Percentiles rank a stretch among this genome's conserved stretches.
Evolutionary conservation across 352 stramenopile species (phyloP).

Genomic region (Globisporangium carolinianum): DNA sequence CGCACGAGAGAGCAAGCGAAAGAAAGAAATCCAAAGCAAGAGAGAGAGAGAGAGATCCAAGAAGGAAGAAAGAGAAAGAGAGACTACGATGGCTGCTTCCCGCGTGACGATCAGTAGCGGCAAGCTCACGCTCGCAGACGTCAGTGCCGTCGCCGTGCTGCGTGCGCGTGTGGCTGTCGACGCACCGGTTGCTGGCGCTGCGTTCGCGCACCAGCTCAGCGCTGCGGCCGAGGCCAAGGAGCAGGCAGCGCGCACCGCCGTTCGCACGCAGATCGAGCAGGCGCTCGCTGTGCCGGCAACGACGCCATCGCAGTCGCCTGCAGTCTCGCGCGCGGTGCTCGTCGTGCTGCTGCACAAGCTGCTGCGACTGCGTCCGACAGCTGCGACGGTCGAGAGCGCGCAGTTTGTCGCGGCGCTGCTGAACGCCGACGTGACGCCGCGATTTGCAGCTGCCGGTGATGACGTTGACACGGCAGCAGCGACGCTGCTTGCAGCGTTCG

Average conservation of each 20-base stretch:
- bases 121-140: conserved; percentile 52
- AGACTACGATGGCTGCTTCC: conserved; percentile 23
- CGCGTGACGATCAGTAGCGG: conserved; percentile 46
- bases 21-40: neutral
- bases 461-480: conserved; percentile 16
- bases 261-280: conserved; percentile 8
- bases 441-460: conserved; percentile 16
- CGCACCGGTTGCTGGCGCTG: conserved; percentile 1
- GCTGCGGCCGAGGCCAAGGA: conserved; percentile 4
- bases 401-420: conserved; percentile 48
- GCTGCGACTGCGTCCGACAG: conserved; percentile 17
- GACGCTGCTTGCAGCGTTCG: conserved; percentile 19
- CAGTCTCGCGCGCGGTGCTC: conserved; percentile 21
- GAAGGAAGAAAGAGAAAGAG: neutral
- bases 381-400: conserved; percentile 22
- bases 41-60: neutral
- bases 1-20: neutral
- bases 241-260: conserved; percentile 8
- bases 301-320: neutral
- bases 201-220: conserved; percentile 4
- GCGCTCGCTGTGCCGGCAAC: conserved; percentile 9
- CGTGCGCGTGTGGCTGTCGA: conserved; percentile 36
- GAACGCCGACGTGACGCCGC: conserved; percentile 46
- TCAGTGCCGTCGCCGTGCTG: conserved; percentile 53
- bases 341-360: conserved; percentile 20